These are phyloP conservation scores for Sphaerostilbella broomeana DNA, from an alignment of 2,329 filamentous ascomycete genomes.

Conservation along the genomic window DNA sequence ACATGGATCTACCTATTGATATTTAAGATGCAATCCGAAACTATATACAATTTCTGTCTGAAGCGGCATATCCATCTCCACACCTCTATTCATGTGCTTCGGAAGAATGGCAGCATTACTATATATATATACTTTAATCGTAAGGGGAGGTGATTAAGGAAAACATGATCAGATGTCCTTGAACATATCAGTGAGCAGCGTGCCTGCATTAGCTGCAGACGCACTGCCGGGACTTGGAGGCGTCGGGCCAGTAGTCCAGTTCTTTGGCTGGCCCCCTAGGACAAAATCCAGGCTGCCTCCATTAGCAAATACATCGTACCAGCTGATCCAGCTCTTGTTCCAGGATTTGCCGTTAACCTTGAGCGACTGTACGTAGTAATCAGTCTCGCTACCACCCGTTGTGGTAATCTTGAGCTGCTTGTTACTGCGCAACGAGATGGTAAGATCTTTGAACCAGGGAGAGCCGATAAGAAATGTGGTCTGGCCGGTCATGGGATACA, in stretches of 20 bases:
- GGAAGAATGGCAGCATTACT: too few relatives aligned
- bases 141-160: too few relatives aligned
- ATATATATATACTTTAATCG: too few relatives aligned
- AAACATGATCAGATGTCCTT: too few relatives aligned
- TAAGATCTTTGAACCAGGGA: slow-evolving; percentile 56
- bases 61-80: too few relatives aligned
- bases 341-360: slow-evolving; percentile 58
- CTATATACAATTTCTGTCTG: slow-evolving; percentile 2
- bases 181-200: slow-evolving; percentile 12
- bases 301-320: slow-evolving; percentile 58
- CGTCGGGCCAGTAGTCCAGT: slow-evolving; percentile 53
- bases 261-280: slow-evolving; percentile 44
- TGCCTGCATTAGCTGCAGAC: slow-evolving; percentile 10
- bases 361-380: slow-evolving; percentile 59
- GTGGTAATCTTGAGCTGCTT: slow-evolving; percentile 50
- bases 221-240: slow-evolving; percentile 53
- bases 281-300: slow-evolving; percentile 60
- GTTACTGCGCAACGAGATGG: slow-evolving; percentile 48
- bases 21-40: slow-evolving; percentile 7
- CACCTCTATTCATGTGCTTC: too few relatives aligned
- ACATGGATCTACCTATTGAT: slow-evolving; percentile 8
- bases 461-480: slow-evolving; percentile 60
- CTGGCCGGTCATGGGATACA: slow-evolving; percentile 63
- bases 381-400: slow-evolving; percentile 40
- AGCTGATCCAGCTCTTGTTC: slow-evolving; percentile 59